Evolutionary conservation across 352 stramenopile genomes (phyloP).

Genomic region (Pilasporangium apinafurcum): DNA sequence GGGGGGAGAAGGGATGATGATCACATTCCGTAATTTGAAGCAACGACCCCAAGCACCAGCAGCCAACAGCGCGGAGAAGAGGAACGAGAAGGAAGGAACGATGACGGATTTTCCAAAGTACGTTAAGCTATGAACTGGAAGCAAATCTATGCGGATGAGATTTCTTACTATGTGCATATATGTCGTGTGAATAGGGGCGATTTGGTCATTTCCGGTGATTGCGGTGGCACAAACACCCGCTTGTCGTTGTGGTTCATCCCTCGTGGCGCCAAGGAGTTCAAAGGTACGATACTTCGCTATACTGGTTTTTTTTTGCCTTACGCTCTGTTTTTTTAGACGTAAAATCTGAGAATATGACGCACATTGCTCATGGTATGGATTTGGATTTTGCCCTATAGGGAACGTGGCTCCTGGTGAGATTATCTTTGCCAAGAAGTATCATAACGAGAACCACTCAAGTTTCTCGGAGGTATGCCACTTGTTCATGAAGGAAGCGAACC

Average conservation of each 20-base stretch:
- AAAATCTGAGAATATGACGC: too few relatives aligned
- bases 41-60: too few relatives aligned
- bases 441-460: constrained; percentile 74
- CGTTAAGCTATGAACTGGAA: too few relatives aligned
- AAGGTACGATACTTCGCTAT: constrained; percentile 28
- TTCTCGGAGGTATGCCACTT: constrained; percentile 88
- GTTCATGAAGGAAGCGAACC: constrained; percentile 91
- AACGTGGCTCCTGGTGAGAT: constrained; percentile 75
- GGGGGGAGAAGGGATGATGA: too few relatives aligned
- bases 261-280: constrained; percentile 45
- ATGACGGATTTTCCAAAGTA: too few relatives aligned
- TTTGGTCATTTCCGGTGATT: constrained; percentile 90
- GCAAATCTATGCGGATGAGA: too few relatives aligned
- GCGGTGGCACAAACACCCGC: constrained; percentile 96
- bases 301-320: constrained; percentile 7
- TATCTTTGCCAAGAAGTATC: constrained; percentile 84
- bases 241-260: constrained; percentile 87
- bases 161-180: too few relatives aligned
- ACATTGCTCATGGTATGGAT: too few relatives aligned
- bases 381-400: constrained; percentile 11
- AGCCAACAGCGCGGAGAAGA: too few relatives aligned
- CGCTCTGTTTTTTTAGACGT: neutral
- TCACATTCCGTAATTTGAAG: too few relatives aligned
- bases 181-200: constrained; percentile 34
- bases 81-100: too few relatives aligned